Base-by-base conservation (phyloP, 768 basidiomycete species). In the Tephrocybe sp. region DNA sequence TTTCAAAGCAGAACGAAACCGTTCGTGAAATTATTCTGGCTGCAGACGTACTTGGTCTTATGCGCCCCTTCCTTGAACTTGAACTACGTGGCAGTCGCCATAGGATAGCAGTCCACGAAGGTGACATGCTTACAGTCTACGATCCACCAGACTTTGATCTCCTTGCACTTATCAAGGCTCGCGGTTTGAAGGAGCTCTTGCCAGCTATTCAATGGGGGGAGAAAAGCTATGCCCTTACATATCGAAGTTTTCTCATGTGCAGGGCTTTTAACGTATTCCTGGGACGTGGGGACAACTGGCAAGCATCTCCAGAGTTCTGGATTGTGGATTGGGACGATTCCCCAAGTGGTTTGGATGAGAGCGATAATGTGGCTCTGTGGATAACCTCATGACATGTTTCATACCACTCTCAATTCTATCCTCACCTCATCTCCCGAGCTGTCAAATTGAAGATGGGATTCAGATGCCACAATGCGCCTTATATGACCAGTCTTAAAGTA, bases 11-110 rank as follows among this genome's bases (percentile, higher is more conserved):
- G 5, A 20, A 54, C 14, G 30, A 48, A 9, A 11, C 26, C 4
- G 15, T 54, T 11, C 39, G 30, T 15, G 20, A 10, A 12, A 44
- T 58, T 11, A 11, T 58, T 38, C 17, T 51, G 5, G 52, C 41
- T n/a, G 45, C 57, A 8, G 49, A 58, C 26, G 20, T 55, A 3
- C 53, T 58, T 15, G 47, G 53, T 45, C 26, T 58, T 17, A 37
- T 55, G 36, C 53, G 47, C 3, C 53, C 53, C 10, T 37, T 54
- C 2, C 53, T 54, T 14, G 50, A 54, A 14, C 30, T 44, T 4
- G 53, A 54, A 25, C 38, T 55, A 11, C 44, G 53, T 12, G 38
- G 26, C 15, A 23, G 40, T 30, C 18, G 20, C 15, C 24, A 28
- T 15, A 36, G 30, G n/a, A 50, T 55, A n/a, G 40, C 47, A 11